Conservation (phyloP, 108 stramenopile genomes). For the Discostella pseudostelligera region DNA sequence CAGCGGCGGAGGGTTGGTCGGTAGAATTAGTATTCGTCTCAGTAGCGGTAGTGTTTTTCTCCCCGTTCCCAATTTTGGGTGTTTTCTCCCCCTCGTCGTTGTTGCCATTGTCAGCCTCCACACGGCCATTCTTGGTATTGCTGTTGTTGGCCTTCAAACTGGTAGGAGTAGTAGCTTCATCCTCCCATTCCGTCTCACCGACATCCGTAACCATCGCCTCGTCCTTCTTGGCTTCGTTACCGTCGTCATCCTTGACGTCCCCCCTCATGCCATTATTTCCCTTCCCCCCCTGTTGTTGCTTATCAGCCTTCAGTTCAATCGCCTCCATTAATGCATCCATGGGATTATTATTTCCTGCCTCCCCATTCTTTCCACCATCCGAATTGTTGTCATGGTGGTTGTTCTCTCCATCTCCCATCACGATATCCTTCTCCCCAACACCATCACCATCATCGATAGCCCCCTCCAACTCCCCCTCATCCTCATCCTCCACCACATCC, state of each 20-base stretch:
- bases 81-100: not conserved
- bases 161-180: not conserved
- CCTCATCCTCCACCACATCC: not conserved
- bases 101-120: too few relatives aligned
- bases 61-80: not conserved
- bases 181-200: not conserved
- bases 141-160: too few relatives aligned
- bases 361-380: not conserved
- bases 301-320: not conserved
- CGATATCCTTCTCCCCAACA: not conserved
- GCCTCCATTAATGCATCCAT: slow-evolving; percentile 12
- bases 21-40: not conserved
- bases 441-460: too few relatives aligned
- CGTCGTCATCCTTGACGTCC: slow-evolving; percentile 1
- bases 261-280: not conserved
- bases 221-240: not conserved
- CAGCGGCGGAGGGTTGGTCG: not conserved
- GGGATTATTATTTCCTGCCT: not conserved
- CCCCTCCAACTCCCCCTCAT: not conserved
- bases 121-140: not conserved
- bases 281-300: not conserved
- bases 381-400: not conserved
- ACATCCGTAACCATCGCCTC: not conserved
- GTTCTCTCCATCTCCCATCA: not conserved
- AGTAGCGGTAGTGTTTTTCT: not conserved